A percentile compares a stretch with the other conserved stretches of the same genome.
Conservation (phyloP, 2,329 filamentous ascomycete genomes). For the Ophiognomonia clavigignenti-juglandacearum region DNA sequence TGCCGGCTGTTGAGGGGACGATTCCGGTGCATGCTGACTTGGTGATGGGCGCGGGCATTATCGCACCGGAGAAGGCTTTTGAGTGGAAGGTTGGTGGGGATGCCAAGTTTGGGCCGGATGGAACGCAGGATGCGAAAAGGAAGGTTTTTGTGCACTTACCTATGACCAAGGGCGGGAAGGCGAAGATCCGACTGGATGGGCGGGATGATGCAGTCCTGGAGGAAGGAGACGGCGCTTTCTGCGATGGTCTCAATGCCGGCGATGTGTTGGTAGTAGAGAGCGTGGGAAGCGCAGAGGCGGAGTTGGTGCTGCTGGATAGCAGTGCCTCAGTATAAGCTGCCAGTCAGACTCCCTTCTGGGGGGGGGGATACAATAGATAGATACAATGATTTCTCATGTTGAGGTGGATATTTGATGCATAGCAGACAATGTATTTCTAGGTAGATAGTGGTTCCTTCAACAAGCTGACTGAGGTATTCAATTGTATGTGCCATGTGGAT, state of each 20-base stretch:
- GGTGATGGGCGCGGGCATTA: conserved; percentile 73
- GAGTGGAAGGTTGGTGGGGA: conserved; percentile 65
- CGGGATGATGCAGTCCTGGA: conserved; percentile 60
- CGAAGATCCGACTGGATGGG: conserved; percentile 65
- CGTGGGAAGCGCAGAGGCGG: conserved; percentile 62
- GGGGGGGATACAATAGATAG: no score
- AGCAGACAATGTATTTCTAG: no score
- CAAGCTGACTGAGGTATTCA: no score
- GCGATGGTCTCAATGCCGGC: conserved; percentile 59
- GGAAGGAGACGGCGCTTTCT: conserved; percentile 79
- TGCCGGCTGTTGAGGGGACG: conserved; percentile 56
- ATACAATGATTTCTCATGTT: no score
- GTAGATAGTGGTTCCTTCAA: no score
- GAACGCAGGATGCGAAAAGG: conserved; percentile 46
- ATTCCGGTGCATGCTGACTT: conserved; percentile 85
- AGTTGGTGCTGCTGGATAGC: conserved; percentile 65
- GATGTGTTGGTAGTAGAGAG: conserved; percentile 63
- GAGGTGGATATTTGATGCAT: no score
- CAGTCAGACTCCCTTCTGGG: no score
- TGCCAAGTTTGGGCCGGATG: conserved; percentile 24
- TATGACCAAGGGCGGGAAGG: conserved; percentile 71
- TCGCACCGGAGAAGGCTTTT: conserved; percentile 61
- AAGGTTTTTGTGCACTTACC: conserved; percentile 79
- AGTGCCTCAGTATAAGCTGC: no score
- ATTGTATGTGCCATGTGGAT: no score